A percentile compares a stretch with the other conserved stretches of the same genome.
Conservation (phyloP, 2,329 filamentous ascomycete species). For the Xylaria sp. region DNA sequence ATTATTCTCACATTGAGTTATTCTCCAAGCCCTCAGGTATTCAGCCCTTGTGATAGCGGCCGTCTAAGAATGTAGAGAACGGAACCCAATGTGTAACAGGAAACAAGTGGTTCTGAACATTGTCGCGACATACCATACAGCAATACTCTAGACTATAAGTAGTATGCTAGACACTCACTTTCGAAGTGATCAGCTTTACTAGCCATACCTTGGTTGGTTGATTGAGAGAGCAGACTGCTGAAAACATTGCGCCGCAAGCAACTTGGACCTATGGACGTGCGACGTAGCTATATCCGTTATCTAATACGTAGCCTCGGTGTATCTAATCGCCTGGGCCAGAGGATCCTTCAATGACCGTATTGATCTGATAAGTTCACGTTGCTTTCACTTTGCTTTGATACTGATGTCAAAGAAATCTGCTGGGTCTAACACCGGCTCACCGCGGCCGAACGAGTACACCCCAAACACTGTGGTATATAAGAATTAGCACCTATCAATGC, state of each 20-base stretch:
- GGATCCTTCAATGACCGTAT: neutral
- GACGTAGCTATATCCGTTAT: neutral
- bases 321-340: neutral
- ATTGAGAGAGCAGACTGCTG: neutral
- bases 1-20: no score
- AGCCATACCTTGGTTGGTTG: neutral
- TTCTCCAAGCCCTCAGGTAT: no score
- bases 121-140: no score
- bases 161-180: no score
- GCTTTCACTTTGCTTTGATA: constrained; percentile 24
- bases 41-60: no score
- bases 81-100: no score
- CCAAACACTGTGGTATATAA: constrained; percentile 43
- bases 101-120: no score
- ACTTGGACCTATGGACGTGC: neutral
- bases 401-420: constrained; percentile 47
- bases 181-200: neutral
- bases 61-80: no score
- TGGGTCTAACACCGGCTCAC: constrained; percentile 49
- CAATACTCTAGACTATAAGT: no score
- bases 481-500: neutral
- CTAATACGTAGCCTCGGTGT: neutral
- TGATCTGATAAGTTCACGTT: neutral
- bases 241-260: neutral
- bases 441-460: constrained; percentile 47